Base-by-base conservation (phyloP, 202 grass and related monocot genomes). In the Panicum hallii region DNA sequence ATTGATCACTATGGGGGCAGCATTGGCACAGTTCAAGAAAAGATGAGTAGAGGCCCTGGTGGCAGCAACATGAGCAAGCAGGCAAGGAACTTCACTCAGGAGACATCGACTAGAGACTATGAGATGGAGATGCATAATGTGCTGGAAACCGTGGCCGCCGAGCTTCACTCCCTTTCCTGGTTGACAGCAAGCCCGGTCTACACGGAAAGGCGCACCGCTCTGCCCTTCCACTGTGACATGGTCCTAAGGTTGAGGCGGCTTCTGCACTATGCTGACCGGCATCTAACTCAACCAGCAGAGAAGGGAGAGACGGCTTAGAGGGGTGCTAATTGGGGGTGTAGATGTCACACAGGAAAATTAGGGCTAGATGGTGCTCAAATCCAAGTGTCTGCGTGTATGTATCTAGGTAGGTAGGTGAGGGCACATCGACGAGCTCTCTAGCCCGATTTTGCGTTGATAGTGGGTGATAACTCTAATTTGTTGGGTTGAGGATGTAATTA, bases 161-260 rank as follows among this genome's bases (percentile, higher is more conserved):
- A 99, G 84, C 89, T 99, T 80, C 90, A 96, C 63, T 82, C 90
- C 34, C 91, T 99, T 83, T 94, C 93, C 42, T 99, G 97, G 97
- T 90, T 99, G 87, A 99, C 97, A n/a, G 93, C 83, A 58, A 99
- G 97, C 82, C 93, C 97, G 0, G 68, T 94, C 14, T 99, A 79
- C 20, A 75, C 73, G n/a, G 97, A 99, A 63, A 88, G 97, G 63
- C 89, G 97, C 20, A 96, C 88, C 15, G 82, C 86, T 36, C 84
- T 99, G 60, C 97, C 93, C 55, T 91, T 97, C 75, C 97, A 97
- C 82, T 99, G 97, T 60, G 97, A 99, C n/a, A 94, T 94, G 93
- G 89, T 99, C 64, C 42, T 94, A 41, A 89, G 97, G 67, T 68
- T 97, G 84, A 90, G 97, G 82, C 90, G 97, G 63, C 92, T 99